Evolutionary conservation across 495 filamentous ascomycete genomes (phyloP).

Genomic region (Hyaloscypha hepaticicola): DNA sequence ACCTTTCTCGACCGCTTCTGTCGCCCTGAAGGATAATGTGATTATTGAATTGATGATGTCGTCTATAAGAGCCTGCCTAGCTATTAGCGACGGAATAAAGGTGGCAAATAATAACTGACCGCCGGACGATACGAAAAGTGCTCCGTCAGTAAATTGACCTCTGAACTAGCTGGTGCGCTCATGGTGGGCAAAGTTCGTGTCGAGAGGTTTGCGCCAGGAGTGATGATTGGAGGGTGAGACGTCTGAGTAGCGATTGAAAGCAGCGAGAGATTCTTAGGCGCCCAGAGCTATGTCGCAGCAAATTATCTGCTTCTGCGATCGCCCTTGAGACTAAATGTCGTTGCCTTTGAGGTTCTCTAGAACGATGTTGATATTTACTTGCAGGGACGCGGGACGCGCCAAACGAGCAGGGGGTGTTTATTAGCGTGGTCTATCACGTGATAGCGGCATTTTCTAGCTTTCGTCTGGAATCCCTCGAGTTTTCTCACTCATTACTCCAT

Average conservation of each 20-base stretch:
- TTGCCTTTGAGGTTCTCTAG: neutral
- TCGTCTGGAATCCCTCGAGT: neutral
- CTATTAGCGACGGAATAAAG: neutral
- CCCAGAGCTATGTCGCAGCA: neutral
- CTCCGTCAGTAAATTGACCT: constrained; percentile 85
- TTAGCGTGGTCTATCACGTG: constrained; percentile 1
- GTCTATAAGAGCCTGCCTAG: constrained; percentile 78
- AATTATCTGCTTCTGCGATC: neutral
- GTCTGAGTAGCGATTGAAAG: neutral
- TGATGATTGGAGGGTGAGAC: neutral
- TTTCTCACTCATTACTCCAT: neutral
- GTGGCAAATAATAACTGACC: constrained; percentile 48
- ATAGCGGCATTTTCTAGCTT: neutral
- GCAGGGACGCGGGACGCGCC: constrained; percentile 5
- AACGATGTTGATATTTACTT: constrained; percentile 13
- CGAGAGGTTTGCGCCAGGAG: constrained; percentile 10
- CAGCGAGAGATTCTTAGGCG: neutral
- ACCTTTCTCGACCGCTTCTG: constrained; percentile 78
- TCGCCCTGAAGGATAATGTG: constrained; percentile 79
- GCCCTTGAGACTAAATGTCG: neutral
- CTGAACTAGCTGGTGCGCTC: constrained; percentile 33
- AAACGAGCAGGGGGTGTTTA: neutral
- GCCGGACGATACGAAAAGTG: constrained; percentile 93
- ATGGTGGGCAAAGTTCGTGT: constrained; percentile 3
- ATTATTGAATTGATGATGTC: constrained; percentile 97